phyloP scores from a whole-genome alignment of 805 yeast species.

The Starmerella sirachaensis region DNA sequence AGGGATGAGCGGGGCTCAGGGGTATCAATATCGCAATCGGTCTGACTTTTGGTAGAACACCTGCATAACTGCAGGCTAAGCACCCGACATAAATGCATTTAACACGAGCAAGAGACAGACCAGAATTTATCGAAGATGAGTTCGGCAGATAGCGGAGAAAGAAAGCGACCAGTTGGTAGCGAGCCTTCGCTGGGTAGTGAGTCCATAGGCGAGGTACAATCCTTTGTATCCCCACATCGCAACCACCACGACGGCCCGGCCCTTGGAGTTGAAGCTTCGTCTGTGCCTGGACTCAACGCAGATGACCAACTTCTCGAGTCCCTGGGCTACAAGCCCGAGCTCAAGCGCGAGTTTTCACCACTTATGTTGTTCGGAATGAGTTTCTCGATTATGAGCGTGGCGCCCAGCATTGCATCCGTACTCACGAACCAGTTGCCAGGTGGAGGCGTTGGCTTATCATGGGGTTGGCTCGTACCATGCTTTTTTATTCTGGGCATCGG shows the following conservation, averaged over 20 bases:
- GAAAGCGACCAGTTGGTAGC: too few species aligned
- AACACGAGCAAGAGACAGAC: too few species aligned
- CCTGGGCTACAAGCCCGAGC: slow-evolving; percentile 61
- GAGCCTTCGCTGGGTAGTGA: too few species aligned
- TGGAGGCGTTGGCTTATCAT: slow-evolving; percentile 53
- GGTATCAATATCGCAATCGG: too few species aligned
- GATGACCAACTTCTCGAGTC: slow-evolving; percentile 31
- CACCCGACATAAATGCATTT: too few species aligned
- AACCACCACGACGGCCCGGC: slow-evolving; percentile 2
- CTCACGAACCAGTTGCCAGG: slow-evolving; percentile 43
- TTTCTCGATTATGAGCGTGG: slow-evolving; percentile 58
- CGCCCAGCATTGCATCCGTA: slow-evolving; percentile 46
- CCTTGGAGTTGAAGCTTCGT: background rate
- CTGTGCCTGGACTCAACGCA: slow-evolving; percentile 5
- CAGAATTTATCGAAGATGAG: too few species aligned
- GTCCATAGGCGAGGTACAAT: too few species aligned
- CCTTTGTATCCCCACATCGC: too few species aligned
- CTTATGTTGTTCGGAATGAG: slow-evolving; percentile 60
- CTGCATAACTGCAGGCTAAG: too few species aligned
- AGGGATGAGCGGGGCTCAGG: too few species aligned
- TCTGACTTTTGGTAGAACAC: too few species aligned
- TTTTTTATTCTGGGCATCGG: slow-evolving; percentile 47
- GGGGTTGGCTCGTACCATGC: slow-evolving; percentile 64
- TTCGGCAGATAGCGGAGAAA: too few species aligned
- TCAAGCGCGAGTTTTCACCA: slow-evolving; percentile 48